Percentiles rank a stretch among this genome's conserved stretches.
These are phyloP conservation scores for Populus deltoides DNA, from an alignment of 345 rosid genomes.

Conservation along the genomic window DNA sequence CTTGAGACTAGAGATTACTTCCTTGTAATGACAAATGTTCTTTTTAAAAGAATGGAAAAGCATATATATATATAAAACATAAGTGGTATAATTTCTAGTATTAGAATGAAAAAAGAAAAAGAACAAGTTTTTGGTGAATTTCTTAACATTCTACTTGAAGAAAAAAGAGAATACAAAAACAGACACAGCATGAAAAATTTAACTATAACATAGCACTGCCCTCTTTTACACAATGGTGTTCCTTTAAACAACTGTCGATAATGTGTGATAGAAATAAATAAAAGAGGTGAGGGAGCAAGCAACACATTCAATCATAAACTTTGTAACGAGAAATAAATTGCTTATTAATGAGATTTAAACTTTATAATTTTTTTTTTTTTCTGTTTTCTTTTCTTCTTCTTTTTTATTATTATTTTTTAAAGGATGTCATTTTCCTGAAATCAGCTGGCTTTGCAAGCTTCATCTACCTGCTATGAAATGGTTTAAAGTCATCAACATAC, in stretches of 20 bases:
- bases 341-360: background rate
- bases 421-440: background rate
- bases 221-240: too few relatives aligned
- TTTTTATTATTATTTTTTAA: background rate
- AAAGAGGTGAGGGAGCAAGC: background rate
- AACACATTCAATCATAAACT: background rate
- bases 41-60: too few relatives aligned
- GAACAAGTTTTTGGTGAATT: too few relatives aligned
- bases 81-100: background rate
- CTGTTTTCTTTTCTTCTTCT: too few relatives aligned
- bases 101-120: too few relatives aligned
- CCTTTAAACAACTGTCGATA: too few relatives aligned
- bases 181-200: background rate
- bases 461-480: background rate
- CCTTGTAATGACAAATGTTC: too few relatives aligned
- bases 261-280: too few relatives aligned
- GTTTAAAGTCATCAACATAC: background rate
- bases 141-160: background rate
- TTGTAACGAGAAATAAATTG: background rate
- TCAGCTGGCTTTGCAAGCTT: background rate
- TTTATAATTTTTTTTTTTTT: too few relatives aligned
- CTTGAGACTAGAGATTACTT: too few relatives aligned
- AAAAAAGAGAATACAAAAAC: background rate
- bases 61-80: too few relatives aligned
- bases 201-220: too few relatives aligned